phyloP scores from a whole-genome alignment of 345 rosid genomes.

The Rhizophora mangle region DNA sequence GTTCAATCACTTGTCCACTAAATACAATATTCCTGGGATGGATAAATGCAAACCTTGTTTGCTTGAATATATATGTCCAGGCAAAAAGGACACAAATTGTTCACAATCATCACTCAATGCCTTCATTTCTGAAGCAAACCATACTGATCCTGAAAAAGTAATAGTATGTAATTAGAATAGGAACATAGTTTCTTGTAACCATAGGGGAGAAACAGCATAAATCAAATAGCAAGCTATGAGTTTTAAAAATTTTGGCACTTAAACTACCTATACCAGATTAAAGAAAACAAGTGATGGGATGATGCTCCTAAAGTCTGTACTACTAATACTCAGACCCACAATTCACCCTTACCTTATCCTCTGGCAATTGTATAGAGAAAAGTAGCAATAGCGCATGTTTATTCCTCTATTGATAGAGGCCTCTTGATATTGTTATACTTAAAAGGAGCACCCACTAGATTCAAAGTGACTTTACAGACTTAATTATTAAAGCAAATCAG shows the following conservation, averaged over 20 bases:
- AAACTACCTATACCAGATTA: too few species aligned
- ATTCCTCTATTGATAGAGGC: too few species aligned
- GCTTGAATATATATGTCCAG: conserved; percentile 84
- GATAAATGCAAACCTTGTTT: conserved; percentile 57
- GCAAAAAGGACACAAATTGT: conserved; percentile 62
- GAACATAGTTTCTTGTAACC: conserved; percentile 4
- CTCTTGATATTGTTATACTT: too few species aligned
- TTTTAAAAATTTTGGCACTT: too few species aligned
- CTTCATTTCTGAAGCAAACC: conserved; percentile 97
- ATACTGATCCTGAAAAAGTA: conserved; percentile 56
- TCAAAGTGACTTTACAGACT: too few species aligned
- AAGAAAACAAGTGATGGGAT: too few species aligned
- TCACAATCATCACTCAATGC: conserved; percentile 88
- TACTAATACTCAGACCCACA: too few species aligned
- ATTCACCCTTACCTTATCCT: too few species aligned
- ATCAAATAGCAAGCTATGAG: not conserved
- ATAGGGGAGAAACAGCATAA: not conserved
- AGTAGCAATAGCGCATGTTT: too few species aligned
- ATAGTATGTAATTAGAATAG: conserved; percentile 9
- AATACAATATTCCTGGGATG: not conserved
- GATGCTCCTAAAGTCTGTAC: too few species aligned
- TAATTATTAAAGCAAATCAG: not conserved
- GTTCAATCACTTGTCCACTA: not conserved
- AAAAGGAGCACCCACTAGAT: too few species aligned
- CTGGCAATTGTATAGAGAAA: too few species aligned